These are phyloP conservation scores for Fusarium annulatum DNA, from an alignment of 2,329 filamentous ascomycete species.

Conservation along the genomic window DNA sequence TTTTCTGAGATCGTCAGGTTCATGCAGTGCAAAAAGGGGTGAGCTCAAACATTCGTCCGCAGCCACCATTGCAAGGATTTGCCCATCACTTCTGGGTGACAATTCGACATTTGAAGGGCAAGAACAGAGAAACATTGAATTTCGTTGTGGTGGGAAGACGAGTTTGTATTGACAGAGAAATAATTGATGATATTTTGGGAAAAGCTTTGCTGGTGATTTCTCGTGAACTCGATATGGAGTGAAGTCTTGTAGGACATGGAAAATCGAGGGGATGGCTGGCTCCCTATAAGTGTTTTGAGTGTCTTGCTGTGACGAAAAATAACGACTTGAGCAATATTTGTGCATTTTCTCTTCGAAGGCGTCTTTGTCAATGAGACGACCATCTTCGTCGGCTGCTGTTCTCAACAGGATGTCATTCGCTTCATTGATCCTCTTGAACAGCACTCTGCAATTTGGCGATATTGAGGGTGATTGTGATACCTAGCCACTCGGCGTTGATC, in stretches of 20 bases:
- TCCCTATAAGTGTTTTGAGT: neutral
- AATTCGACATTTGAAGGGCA: neutral
- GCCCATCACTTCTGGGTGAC: neutral
- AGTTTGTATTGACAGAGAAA: neutral
- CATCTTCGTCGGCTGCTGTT: neutral
- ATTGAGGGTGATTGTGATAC: neutral
- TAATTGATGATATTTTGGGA: no score
- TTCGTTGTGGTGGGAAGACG: rapidly evolving
- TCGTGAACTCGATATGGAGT: no score
- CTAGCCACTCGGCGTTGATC: neutral
- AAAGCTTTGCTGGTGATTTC: no score
- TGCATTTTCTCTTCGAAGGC: neutral
- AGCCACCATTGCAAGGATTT: neutral
- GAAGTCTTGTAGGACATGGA: neutral
- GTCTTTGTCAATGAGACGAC: neutral
- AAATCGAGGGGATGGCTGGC: neutral
- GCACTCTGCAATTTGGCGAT: neutral
- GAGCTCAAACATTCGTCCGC: neutral
- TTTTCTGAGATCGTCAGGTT: neutral
- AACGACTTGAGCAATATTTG: neutral
- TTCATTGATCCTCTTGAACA: neutral
- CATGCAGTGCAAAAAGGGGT: neutral
- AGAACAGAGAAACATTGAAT: neutral
- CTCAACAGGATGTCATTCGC: neutral
- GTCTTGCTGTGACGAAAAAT: neutral